Evolutionary conservation across 176 grass and related monocot species (phyloP).

Genomic region (Triticum aestivum): DNA sequence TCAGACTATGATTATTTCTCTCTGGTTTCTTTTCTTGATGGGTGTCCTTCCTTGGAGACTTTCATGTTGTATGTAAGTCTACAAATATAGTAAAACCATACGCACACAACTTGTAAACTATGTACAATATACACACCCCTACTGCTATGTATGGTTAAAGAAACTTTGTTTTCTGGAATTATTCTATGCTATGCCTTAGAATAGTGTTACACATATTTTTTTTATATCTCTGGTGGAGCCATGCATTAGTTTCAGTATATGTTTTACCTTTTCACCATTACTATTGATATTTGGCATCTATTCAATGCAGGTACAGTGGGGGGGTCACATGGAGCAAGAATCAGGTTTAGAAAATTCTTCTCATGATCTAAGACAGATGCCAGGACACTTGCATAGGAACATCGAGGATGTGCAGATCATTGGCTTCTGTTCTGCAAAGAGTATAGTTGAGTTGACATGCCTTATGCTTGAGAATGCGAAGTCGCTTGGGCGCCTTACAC

Average conservation of each 20-base stretch:
- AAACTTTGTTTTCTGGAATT: no score
- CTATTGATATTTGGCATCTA: background rate
- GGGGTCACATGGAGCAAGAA: background rate
- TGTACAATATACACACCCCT: no score
- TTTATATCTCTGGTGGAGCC: background rate
- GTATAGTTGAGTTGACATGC: background rate
- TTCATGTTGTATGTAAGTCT: background rate
- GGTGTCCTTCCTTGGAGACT: background rate
- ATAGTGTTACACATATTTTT: background rate
- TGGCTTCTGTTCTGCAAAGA: background rate
- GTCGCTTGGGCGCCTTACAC: background rate
- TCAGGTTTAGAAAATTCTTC: background rate
- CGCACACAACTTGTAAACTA: no score
- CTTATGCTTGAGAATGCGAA: background rate
- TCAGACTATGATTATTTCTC: background rate
- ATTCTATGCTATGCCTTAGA: no score
- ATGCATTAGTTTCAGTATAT: background rate
- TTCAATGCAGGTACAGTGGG: background rate
- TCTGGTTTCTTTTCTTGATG: background rate
- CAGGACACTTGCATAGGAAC: background rate
- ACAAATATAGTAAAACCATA: no score
- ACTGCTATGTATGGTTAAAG: no score
- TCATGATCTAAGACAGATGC: background rate
- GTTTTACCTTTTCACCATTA: background rate
- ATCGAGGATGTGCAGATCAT: background rate